Evolutionary conservation across 257 asterid species (phyloP).

Genomic region (Solanum arcanum): DNA sequence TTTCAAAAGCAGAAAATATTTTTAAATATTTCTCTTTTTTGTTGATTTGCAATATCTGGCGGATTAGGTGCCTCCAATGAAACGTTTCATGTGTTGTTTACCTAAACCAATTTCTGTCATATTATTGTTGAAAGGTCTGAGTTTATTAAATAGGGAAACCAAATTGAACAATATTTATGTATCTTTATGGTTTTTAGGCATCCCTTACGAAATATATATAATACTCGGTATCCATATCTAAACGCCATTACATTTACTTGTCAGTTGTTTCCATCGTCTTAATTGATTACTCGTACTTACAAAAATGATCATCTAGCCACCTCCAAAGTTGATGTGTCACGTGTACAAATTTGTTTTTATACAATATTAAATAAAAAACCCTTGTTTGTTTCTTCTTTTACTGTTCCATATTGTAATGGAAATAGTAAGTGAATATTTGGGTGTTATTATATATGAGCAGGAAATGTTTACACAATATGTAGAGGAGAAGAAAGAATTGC

Average conservation of each 20-base stretch:
- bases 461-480: slow-evolving; percentile 40
- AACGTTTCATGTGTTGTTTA: neutral
- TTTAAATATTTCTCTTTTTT: too few relatives aligned
- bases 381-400: neutral
- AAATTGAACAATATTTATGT: neutral
- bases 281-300: neutral
- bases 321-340: neutral
- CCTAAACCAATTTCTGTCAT: neutral
- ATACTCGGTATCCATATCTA: neutral
- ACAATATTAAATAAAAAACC: neutral
- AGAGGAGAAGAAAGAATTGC: slow-evolving; percentile 54
- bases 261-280: neutral
- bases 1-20: too few relatives aligned
- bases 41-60: neutral
- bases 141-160: neutral
- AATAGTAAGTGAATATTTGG: neutral
- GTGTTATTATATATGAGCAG: slow-evolving; percentile 10
- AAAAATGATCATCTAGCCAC: neutral
- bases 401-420: neutral
- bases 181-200: neutral
- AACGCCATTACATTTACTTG: neutral
- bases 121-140: neutral
- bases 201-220: neutral
- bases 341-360: too few relatives aligned
- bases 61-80: neutral